Conservation (phyloP, 2,329 filamentous ascomycete species). For the Arthrobotrys megalospora region DNA sequence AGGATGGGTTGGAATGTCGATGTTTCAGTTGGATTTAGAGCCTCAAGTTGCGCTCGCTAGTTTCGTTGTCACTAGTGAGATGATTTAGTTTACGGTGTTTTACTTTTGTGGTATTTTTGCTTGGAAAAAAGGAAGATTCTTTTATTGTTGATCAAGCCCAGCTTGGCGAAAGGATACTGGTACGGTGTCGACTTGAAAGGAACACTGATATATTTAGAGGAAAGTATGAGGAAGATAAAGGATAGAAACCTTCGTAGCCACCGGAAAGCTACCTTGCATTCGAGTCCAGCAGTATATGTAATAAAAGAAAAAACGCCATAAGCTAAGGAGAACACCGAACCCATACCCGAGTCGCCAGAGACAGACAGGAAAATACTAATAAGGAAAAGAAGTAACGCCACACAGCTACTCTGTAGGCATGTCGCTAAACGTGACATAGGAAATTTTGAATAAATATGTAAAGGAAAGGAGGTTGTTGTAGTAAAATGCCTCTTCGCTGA, state of each 20-base stretch:
- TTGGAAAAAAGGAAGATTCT: neutral
- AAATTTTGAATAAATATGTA: neutral
- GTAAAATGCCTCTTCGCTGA: neutral
- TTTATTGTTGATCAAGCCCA: neutral
- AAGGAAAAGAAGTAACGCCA: neutral
- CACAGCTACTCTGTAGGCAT: neutral
- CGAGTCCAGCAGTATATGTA: neutral
- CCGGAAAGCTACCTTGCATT: neutral
- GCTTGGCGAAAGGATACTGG: neutral
- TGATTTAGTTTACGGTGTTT: too few relatives aligned
- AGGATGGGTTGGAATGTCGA: too few relatives aligned
- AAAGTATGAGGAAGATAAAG: neutral
- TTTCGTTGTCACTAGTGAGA: too few relatives aligned
- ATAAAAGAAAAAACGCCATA: conserved; percentile 8
- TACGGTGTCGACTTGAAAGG: neutral
- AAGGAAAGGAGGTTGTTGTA: neutral
- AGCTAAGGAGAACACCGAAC: conserved; percentile 7
- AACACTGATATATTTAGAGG: neutral
- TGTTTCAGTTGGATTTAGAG: neutral
- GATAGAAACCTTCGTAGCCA: neutral
- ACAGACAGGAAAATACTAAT: neutral
- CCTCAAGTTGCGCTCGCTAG: neutral
- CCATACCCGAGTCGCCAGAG: neutral
- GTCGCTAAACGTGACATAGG: conserved; percentile 1
- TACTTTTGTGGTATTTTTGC: too few relatives aligned